Evolutionary conservation across 73 alveolate species (phyloP), one percentile per base, ranked within the genome.

Genomic region (Symbiodinium pilosum): DNA sequence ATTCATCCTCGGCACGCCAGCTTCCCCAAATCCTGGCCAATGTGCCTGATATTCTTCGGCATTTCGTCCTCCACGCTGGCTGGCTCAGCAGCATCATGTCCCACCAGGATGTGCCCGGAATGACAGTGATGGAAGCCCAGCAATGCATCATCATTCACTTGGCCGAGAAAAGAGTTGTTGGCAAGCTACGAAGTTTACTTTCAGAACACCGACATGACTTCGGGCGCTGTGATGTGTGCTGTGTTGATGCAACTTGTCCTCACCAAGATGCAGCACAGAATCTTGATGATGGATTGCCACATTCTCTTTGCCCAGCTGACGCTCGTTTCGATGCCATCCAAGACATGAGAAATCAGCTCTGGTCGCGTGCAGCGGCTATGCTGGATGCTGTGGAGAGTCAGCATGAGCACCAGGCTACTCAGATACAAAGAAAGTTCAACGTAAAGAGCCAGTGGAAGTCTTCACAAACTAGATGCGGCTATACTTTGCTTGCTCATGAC

Each of bases 231-330:
- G 96, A 89, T n/a, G 87, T 68, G 38, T 89, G 96, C 87, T 89
- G 96, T 73, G 36, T 54, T 21, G 96, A 89, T 32, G 96, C 96
- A 20, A n/a, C 96, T 0, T 89, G 96, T 30, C 96, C 96, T 32
- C 77, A 56, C 20, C 39, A 68, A 16, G 43, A 68, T 9, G 93
- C 34, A 38, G 32, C 77, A 41, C 71, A 54, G 42, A 3, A 3
- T 34, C 12, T 16, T 39, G n/a, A 12, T 36, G 56, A 8, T 8
- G 24, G 26, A 24, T 2, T 1, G 3, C 11, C 42, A 3, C 73
- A 41, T 5, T 75, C 68, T 24, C 64, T 89, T 34, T 89, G 96
- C 39, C 88, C 96, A 0, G 87, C 96, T 18, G 96, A 89, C 77
- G 69, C 75, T 41, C 96, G 77, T 24, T 89, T 89, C 32, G 96